Evolutionary conservation across 331 rosid genomes (phyloP), one percentile per base, ranked within the genome.

Genomic region (Stylosanthes scabra): DNA sequence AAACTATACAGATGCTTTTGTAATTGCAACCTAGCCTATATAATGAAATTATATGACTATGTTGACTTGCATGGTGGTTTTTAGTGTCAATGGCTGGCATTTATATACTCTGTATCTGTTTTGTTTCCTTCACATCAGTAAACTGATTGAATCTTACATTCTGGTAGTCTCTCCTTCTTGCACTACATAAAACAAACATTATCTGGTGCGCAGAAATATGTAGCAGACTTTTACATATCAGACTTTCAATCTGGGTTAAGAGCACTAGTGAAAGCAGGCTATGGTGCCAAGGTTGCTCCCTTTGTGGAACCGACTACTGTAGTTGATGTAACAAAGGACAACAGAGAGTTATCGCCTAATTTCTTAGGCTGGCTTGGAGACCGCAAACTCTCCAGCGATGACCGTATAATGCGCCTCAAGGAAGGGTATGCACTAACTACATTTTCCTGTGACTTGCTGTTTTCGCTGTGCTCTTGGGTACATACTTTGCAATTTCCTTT

Each of bases 191-290:
- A 44, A 68, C 47, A 29, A 45, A 63, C 60, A 74, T 39, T 74
- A 59, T 86, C 27, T 47, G 14, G 20, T 75, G 78, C 54, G 68
- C 99, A 95, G 99, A 95, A 80, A 88, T 80, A 87, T 52, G 91
- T 90, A 3, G 93, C 96, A 57, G 99, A 95, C 50, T 95, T 95
- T 73, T 95, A 95, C 80, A 80, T 95, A 81, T 95, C 99, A 62
- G 99, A 95, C 74, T 92, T 90, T 82, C 98, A 95, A 72, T 83
- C 99, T 57, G 99, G 99, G 71, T 82, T 95, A 72, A 90, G 99
- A 87, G 99, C 99, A 11, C 55, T 92, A 39, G 99, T 95, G 72
- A 95, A 95, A 86, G 97, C 96, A 34, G 99, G 98, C 49, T 82
- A 88, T 72, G 98, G 99, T 57, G 91, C 93, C 61, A 95, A 90